A percentile compares a stretch with the other conserved stretches of the same genome.
Evolutionary conservation across 208 protist species (phyloP).

Genomic region (Wallacemonas sp.): DNA sequence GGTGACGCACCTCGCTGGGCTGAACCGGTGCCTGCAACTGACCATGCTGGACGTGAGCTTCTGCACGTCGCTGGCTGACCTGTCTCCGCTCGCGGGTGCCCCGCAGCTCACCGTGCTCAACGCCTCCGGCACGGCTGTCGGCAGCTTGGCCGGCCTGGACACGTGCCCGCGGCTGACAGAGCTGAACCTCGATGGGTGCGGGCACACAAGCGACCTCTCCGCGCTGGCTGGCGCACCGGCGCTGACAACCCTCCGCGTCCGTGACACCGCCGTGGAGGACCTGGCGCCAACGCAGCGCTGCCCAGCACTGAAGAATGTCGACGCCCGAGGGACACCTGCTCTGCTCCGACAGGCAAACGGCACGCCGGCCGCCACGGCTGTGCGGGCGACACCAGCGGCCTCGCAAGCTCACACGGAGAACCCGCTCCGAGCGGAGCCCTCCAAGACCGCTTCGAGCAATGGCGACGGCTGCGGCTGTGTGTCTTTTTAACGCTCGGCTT

Average conservation of each 20-base stretch:
- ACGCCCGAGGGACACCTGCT: conserved; percentile 3
- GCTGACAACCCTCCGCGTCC: neutral
- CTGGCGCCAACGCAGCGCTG: neutral
- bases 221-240: neutral
- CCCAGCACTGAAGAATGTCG: neutral
- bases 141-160: neutral
- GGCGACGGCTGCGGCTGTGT: conserved; percentile 3
- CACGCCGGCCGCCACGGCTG: neutral
- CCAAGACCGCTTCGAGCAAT: neutral
- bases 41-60: neutral
- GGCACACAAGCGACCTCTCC: conserved; percentile 3
- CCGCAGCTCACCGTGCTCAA: neutral
- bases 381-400: neutral
- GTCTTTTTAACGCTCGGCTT: neutral
- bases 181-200: neutral
- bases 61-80: neutral
- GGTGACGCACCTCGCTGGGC: conserved; percentile 14
- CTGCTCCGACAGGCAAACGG: neutral
- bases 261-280: neutral
- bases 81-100: neutral
- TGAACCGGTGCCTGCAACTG: conserved; percentile 21
- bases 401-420: neutral
- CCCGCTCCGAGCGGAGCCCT: neutral
- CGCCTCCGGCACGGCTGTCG: conserved; percentile 2
- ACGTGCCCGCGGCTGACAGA: neutral